Base-by-base conservation (phyloP, 2,329 filamentous ascomycete genomes). In the Fusarium sp. region DNA sequence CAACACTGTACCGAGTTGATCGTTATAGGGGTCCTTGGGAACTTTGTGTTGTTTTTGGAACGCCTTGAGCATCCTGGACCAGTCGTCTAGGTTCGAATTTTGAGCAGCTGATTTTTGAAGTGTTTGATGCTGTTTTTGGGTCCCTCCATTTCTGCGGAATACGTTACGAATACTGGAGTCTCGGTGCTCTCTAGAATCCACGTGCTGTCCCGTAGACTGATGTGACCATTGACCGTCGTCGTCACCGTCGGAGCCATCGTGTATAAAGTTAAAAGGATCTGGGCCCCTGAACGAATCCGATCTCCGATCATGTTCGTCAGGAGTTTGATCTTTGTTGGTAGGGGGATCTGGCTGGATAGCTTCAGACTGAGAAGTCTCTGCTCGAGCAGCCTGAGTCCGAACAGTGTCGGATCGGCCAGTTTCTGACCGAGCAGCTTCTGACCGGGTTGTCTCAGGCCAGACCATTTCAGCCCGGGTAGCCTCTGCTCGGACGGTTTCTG, bases 11-110 rank as follows among this genome's bases (percentile, higher is more conserved):
- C 53, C 27, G 2, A 65, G 12, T 5, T 40, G 62, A 17, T 68
- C 66, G 16, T 38, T 36, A 17, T 20, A 29, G 3, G 35, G 20
- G 11, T 40, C 55, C 7, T 44, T 56, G 24, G 66, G 66, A 16
- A 68, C 27, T 2, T 65, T 56, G 44, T 61, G 20, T 14, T 46
- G 17, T 24, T 61, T 65, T n/a, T 65, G 66, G 36, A 68, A 60
- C 2, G 10, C 38, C 14, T 56, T 60, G 40, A 51, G 55, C 27
- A 40, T 22, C 17, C 57, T 44, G 24, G 36, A 62, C 40, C 51
- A 42, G 3, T 59, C 65, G 14, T 67, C 60, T 12, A 64, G 16
- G 42, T 17, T 58, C 2, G 29, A 35, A 24, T 17, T 17, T 33
- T 59, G 62, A 17, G n/a, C 6, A 16, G 20, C 2, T 7, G 33